Conservation (phyloP, 2,329 filamentous ascomycete genomes). For the Pseudogymnoascus verrucosus region DNA sequence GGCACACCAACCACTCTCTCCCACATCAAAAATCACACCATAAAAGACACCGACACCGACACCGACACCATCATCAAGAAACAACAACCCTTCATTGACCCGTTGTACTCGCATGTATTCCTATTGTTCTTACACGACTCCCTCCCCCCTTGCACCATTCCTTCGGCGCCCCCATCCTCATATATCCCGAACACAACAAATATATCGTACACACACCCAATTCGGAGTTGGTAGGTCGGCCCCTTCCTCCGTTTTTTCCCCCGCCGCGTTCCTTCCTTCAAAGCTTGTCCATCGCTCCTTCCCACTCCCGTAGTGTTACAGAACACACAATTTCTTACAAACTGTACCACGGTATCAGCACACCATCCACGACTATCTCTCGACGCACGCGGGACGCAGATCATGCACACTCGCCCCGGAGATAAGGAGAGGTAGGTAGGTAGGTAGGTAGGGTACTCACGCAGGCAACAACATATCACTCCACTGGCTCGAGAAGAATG, state of each 20-base stretch:
- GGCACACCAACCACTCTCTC: neutral
- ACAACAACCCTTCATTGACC: neutral
- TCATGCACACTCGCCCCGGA: neutral
- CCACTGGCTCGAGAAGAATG: constrained; percentile 60
- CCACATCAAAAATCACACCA: neutral
- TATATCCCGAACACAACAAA: neutral
- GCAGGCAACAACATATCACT: constrained; percentile 60
- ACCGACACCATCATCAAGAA: neutral
- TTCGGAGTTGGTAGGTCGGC: neutral
- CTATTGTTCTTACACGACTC: neutral
- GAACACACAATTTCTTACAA: neutral
- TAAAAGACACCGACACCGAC: neutral
- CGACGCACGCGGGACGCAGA: no score
- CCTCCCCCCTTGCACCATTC: neutral
- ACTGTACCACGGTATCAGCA: neutral
- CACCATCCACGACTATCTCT: neutral
- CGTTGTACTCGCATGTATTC: constrained; percentile 1
- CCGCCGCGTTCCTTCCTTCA: neutral
- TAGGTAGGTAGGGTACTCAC: constrained; percentile 32
- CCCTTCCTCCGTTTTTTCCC: neutral
- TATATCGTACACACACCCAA: neutral
- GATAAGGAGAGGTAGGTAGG: neutral
- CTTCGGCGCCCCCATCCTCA: neutral
- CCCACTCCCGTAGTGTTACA: neutral
- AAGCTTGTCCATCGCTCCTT: neutral